Conservation (phyloP, 176 grass and related monocot genomes). For the Triticum aestivum region DNA sequence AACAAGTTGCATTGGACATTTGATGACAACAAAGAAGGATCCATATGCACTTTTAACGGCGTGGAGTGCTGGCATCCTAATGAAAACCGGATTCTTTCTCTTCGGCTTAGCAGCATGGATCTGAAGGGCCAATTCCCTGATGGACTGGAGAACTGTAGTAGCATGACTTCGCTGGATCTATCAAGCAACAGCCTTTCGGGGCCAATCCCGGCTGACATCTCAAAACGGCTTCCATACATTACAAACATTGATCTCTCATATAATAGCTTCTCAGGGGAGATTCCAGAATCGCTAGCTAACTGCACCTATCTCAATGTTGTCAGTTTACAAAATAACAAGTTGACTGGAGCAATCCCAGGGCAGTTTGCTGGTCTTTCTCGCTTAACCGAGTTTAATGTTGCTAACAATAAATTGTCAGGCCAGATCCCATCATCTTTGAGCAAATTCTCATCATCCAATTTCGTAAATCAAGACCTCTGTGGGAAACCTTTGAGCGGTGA, state of each 20-base stretch:
- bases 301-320: slow-evolving; percentile 78
- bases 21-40: slow-evolving; percentile 54
- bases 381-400: slow-evolving; percentile 58
- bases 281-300: slow-evolving; percentile 58
- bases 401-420: slow-evolving; percentile 69
- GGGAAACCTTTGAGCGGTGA: slow-evolving; percentile 51
- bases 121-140: slow-evolving; percentile 69
- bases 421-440: slow-evolving; percentile 43
- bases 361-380: slow-evolving; percentile 55
- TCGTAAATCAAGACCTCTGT: slow-evolving; percentile 67
- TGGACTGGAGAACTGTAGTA: slow-evolving; percentile 86
- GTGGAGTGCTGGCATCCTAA: slow-evolving; percentile 97
- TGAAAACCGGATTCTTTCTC: slow-evolving; percentile 74
- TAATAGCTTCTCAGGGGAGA: slow-evolving; percentile 83
- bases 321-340: slow-evolving; percentile 69
- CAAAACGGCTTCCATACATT: slow-evolving; percentile 52
- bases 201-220: slow-evolving; percentile 59
- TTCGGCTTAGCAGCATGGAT: slow-evolving; percentile 76
- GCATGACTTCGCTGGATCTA: slow-evolving; percentile 78
- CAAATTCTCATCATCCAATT: slow-evolving; percentile 32
- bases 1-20: slow-evolving; percentile 68
- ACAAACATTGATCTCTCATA: slow-evolving; percentile 84
- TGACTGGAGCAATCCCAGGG: slow-evolving; percentile 67
- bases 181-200: slow-evolving; percentile 83
- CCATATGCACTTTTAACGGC: slow-evolving; percentile 72